A percentile compares a stretch with the other conserved stretches of the same genome.
Conservation (phyloP, 78 protist species). For the Guillardia theta region DNA sequence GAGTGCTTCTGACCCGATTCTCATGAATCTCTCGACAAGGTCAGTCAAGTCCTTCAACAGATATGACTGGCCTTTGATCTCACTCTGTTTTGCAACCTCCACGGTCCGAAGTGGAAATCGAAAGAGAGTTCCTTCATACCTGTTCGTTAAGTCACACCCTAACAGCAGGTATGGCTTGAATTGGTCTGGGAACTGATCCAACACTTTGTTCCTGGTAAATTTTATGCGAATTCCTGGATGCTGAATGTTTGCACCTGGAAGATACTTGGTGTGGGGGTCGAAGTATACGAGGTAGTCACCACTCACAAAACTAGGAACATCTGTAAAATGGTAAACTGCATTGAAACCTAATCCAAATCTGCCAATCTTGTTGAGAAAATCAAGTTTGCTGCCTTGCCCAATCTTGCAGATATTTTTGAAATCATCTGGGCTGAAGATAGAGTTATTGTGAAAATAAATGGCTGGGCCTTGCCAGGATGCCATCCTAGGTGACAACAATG, state of each 20-base stretch:
- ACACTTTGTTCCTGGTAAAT: background rate
- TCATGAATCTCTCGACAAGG: background rate
- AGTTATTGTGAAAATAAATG: constrained; percentile 51
- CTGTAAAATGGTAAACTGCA: constrained; percentile 67
- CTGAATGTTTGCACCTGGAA: background rate
- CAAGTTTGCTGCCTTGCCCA: background rate
- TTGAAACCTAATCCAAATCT: constrained; percentile 74
- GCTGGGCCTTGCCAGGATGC: constrained; percentile 62
- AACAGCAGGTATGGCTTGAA: constrained; percentile 31
- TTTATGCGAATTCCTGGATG: background rate
- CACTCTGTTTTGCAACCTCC: background rate
- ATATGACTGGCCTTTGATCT: background rate
- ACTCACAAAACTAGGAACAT: constrained; percentile 54
- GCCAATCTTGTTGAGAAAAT: background rate
- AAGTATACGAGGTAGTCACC: constrained; percentile 10
- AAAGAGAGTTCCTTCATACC: background rate
- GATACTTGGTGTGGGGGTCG: constrained; percentile 51
- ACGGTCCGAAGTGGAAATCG: constrained; percentile 17
- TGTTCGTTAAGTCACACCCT: background rate
- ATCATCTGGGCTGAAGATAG: constrained; percentile 50
- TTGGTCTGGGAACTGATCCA: background rate
- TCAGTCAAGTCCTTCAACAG: background rate
- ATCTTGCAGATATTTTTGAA: background rate
- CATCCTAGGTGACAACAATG: background rate
- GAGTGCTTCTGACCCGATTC: background rate